Percentiles rank a stretch among this genome's conserved stretches.
Conservation (phyloP, 2,329 filamentous ascomycete genomes). For the Aspergillus carbonarius region DNA sequence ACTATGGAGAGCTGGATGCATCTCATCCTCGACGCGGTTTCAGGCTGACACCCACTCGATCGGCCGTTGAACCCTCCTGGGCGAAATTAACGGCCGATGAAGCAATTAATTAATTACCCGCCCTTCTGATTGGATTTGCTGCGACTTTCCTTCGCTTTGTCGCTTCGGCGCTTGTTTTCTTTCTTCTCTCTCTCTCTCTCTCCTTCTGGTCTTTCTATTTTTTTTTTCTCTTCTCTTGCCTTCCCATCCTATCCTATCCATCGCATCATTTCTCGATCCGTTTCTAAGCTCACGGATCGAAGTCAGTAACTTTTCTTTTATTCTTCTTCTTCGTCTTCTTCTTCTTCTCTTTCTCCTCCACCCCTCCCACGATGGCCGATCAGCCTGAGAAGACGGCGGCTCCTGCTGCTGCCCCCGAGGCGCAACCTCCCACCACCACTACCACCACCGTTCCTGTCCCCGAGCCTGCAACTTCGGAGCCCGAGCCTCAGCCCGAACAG, state of each 20-base stretch:
- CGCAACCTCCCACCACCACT: slow-evolving; percentile 8
- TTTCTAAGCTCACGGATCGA: neutral
- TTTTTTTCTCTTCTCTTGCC: neutral
- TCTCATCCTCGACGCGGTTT: neutral
- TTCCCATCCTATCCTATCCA: neutral
- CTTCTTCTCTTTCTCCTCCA: neutral
- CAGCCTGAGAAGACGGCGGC: slow-evolving; percentile 10
- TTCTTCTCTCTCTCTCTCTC: slow-evolving; percentile 5
- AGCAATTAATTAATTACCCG: neutral
- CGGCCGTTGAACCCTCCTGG: neutral
- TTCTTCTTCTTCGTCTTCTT: neutral
- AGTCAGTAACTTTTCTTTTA: neutral
- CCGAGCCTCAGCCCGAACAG: slow-evolving; percentile 2
- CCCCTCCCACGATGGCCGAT: slow-evolving; percentile 10
- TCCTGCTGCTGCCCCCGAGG: slow-evolving; percentile 3
- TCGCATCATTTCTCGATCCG: neutral
- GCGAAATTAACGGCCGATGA: neutral
- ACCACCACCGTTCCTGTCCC: neutral
- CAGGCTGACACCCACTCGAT: neutral
- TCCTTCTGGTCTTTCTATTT: neutral
- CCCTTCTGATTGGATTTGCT: neutral
- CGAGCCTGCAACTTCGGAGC: neutral
- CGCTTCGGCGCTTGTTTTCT: slow-evolving; percentile 1
- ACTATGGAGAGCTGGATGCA: neutral
- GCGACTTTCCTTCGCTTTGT: neutral